phyloP scores from a whole-genome alignment of 2,329 filamentous ascomycete genomes.

The Microdochium bolleyi region DNA sequence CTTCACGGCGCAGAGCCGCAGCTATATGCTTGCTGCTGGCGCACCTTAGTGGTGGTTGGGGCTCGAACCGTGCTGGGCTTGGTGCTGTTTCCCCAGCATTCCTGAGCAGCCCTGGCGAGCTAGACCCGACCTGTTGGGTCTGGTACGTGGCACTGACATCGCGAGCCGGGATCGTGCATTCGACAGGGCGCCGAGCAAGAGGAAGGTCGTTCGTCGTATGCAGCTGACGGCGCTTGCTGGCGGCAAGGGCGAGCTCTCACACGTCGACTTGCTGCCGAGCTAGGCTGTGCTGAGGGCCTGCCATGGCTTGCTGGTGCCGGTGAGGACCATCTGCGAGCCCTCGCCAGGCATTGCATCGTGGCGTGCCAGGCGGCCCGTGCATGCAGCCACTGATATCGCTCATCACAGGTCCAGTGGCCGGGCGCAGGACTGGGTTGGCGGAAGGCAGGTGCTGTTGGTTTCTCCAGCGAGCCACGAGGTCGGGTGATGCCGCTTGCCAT shows the following conservation, averaged over 20 bases:
- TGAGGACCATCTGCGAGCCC: background rate
- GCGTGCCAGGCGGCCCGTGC: background rate
- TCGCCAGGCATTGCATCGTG: background rate
- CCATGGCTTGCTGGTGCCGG: background rate
- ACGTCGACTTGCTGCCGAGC: background rate
- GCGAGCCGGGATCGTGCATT: background rate
- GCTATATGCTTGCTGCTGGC: background rate
- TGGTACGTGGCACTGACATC: background rate
- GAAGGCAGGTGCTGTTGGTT: background rate
- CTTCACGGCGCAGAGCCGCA: background rate
- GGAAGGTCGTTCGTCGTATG: background rate
- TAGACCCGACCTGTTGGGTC: background rate
- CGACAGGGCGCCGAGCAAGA: background rate
- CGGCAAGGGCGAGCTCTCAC: background rate
- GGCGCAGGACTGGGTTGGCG: background rate
- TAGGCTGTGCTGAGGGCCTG: background rate
- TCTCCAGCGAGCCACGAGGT: background rate
- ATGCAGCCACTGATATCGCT: background rate
- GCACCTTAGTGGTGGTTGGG: background rate
- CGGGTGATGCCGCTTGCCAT: background rate
- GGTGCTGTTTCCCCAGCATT: background rate
- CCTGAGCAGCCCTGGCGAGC: background rate
- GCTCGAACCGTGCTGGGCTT: background rate
- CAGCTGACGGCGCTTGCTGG: background rate
- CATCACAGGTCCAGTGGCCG: background rate